Percentiles rank a stretch among this genome's conserved stretches.
These are phyloP conservation scores for Halophytophthora polymorphica DNA, from an alignment of 352 stramenopile species.

Conservation along the genomic window DNA sequence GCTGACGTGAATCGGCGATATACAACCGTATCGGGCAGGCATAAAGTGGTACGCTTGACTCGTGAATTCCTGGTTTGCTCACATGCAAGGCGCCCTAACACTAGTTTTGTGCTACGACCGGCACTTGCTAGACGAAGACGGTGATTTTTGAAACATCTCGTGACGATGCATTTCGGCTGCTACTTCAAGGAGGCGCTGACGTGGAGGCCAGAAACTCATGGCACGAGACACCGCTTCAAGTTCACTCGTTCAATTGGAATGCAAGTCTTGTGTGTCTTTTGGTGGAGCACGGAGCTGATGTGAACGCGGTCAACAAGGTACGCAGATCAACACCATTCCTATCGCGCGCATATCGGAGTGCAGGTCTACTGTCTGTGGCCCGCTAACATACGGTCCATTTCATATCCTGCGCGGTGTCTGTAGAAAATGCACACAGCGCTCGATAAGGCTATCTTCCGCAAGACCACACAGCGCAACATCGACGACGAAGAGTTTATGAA, in stretches of 20 bases:
- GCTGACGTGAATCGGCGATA: conserved; percentile 8
- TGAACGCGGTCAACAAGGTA: conserved; percentile 13
- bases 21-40: neutral
- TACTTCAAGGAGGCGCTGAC: conserved; percentile 4
- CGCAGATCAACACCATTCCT: no score
- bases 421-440: conserved; percentile 7
- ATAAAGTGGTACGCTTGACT: conserved; percentile 1
- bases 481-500: conserved; percentile 9
- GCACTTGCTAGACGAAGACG: conserved; percentile 9
- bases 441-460: conserved; percentile 10
- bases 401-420: neutral
- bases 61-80: no score
- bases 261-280: conserved; percentile 5
- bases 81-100: no score
- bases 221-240: conserved; percentile 10
- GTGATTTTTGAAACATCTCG: conserved; percentile 4
- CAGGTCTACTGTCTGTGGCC: no score
- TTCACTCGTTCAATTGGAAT: conserved; percentile 7
- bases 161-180: conserved; percentile 1
- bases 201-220: conserved; percentile 6
- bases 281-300: conserved; percentile 2
- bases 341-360: no score
- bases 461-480: conserved; percentile 2
- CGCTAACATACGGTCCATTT: no score
- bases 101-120: no score